Base-by-base conservation (phyloP, 345 rosid genomes). In the Abelmoschus esculentus region DNA sequence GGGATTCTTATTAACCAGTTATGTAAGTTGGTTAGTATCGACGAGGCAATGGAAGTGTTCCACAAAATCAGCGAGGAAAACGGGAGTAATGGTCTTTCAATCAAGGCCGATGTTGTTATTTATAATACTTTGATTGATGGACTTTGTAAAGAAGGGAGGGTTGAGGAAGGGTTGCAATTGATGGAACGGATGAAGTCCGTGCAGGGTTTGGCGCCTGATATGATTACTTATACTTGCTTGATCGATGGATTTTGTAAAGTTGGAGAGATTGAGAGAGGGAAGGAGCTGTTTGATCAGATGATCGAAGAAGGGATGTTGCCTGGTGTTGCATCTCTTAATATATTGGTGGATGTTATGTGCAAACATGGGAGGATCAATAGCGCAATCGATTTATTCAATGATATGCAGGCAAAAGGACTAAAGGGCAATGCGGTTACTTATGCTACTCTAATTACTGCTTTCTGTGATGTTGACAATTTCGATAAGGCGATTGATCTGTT, bases 121-220 rank as follows among this genome's bases (percentile, higher is more conserved):
- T 89, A 76, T 57, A 91, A 86, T 67, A 87, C 92, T 14, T 70
- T 91, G 60, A 83, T 91, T 29, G 81, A 91, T 74, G 99, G 97
- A 63, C 76, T 87, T 3, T 85, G 96, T 71, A 89, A 87, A 72
- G 87, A 80, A 7, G 97, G 97, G 71, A 89, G 90, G 81, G 84
- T 80, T 69, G 86, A 84, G 72, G 93, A 95, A 74, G 96, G 87
- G 15, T 77, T 87, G 66, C 78, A 47, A 63, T 72, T 89, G 65
- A 72, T 86, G 78, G 78, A 75, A 42, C 76, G 19, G 73, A 88
- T 89, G 97, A 89, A 73, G 70, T 71, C 38, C 68, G 83, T 75
- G 44, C 72, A 71, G 52, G 75, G 66, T 2, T 86, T 87, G 77
- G 67, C 58, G 3, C 90, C 93, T 10, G 78, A 80, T 73, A 65